phyloP scores from a whole-genome alignment of 2,329 filamentous ascomycete genomes.

The Grosmannia clavigera region DNA sequence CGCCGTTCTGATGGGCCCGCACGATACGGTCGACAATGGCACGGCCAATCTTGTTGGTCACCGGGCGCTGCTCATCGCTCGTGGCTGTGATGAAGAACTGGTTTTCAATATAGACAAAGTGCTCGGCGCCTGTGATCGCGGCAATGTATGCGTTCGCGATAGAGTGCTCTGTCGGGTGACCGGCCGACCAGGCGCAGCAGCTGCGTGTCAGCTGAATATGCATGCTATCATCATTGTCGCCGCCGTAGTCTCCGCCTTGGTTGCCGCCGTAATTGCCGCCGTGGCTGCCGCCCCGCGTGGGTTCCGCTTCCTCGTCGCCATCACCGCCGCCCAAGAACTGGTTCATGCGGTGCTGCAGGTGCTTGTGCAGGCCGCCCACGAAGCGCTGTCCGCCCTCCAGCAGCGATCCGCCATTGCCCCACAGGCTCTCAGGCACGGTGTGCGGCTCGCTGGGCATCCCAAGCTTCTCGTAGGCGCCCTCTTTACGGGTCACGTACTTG shows the following conservation, averaged over 20 bases:
- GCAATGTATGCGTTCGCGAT: conserved; percentile 77
- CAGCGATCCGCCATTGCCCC: conserved; percentile 9
- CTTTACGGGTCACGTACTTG: conserved; percentile 53
- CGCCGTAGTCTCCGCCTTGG: conserved; percentile 6
- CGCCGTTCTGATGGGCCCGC: conserved; percentile 50
- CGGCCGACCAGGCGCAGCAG: conserved; percentile 38
- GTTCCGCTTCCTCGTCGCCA: conserved; percentile 12
- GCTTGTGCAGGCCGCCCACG: conserved; percentile 18
- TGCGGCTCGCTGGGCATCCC: conserved; percentile 25
- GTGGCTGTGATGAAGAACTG: conserved; percentile 86
- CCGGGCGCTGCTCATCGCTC: conserved; percentile 53
- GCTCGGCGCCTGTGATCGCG: conserved; percentile 53
- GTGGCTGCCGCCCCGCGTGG: conserved; percentile 14
- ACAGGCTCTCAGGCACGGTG: conserved; percentile 10
- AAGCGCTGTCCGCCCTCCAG: conserved; percentile 15
- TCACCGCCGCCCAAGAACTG: conserved; percentile 23
- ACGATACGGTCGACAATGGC: conserved; percentile 69
- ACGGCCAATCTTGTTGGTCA: conserved; percentile 66
- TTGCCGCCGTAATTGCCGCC: conserved; percentile 12
- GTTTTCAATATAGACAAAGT: conserved; percentile 74
- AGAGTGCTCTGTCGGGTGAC: conserved; percentile 52
- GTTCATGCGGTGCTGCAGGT: conserved; percentile 26
- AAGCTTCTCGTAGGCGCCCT: conserved; percentile 24
- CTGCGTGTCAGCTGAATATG: conserved; percentile 41
- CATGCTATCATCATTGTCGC: conserved; percentile 16